phyloP scores from a whole-genome alignment of 306 rosid species.

The Sicyos baderoa region DNA sequence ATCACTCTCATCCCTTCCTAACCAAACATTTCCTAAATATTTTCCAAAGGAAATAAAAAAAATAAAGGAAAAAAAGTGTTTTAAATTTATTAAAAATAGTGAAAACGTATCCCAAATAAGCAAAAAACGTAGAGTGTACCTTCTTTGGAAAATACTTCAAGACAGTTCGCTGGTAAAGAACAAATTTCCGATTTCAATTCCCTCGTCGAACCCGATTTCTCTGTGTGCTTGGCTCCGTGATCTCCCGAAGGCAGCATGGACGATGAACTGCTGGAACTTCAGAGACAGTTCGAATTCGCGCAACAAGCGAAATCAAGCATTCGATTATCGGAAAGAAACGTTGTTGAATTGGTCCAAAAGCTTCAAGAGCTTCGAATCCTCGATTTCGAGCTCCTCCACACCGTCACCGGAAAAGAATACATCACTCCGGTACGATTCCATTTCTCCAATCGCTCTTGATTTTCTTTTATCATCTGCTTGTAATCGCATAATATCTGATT shows the following conservation, averaged over 20 bases:
- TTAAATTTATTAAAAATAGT: too few relatives aligned
- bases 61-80: too few relatives aligned
- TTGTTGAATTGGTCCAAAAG: conserved; percentile 89
- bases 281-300: conserved; percentile 87
- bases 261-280: conserved; percentile 83
- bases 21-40: too few relatives aligned
- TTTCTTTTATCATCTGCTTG: background rate
- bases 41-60: too few relatives aligned
- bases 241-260: conserved; percentile 43
- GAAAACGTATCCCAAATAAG: background rate
- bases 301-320: conserved; percentile 91
- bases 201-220: background rate
- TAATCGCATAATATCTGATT: conserved; percentile 4
- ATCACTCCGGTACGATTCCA: conserved; percentile 66
- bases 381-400: conserved; percentile 92
- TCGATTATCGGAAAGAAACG: conserved; percentile 89
- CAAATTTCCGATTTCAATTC: background rate
- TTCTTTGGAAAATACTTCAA: too few relatives aligned
- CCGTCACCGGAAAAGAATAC: conserved; percentile 92
- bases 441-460: conserved; percentile 13
- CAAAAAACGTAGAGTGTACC: too few relatives aligned
- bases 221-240: background rate
- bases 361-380: conserved; percentile 84
- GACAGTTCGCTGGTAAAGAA: too few relatives aligned
- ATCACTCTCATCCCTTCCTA: too few relatives aligned